Evolutionary conservation across 1,139 yeast genomes (phyloP).

Genomic region (Trichomonascaceae sp.): DNA sequence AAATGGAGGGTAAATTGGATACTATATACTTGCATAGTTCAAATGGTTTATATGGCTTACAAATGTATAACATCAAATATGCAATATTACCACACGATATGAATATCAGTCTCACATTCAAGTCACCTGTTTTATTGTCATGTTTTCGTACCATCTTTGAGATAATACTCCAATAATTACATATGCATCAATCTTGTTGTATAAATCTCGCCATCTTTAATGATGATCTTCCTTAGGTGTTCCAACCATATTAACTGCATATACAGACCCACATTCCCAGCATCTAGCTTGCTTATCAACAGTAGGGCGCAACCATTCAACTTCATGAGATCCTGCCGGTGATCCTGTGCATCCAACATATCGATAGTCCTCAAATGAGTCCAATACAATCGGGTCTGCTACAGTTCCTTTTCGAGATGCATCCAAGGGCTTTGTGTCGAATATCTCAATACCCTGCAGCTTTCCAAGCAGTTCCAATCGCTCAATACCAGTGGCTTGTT

Average conservation of each 20-base stretch:
- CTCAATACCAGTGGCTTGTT: conserved; percentile 97
- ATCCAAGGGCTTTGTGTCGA: conserved; percentile 86
- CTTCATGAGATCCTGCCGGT: conserved; percentile 85
- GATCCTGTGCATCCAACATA: conserved; percentile 97
- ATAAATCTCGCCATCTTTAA: too few relatives aligned
- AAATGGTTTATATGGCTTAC: too few relatives aligned
- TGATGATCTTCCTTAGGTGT: conserved; percentile 49
- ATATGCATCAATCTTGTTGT: background rate
- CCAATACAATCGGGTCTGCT: conserved; percentile 79
- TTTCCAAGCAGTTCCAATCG: conserved; percentile 94
- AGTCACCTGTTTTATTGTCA: too few relatives aligned
- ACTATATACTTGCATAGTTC: too few relatives aligned
- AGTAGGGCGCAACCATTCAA: conserved; percentile 92
- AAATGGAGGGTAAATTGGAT: too few relatives aligned
- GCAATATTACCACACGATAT: too few relatives aligned
- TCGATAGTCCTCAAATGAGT: conserved; percentile 88
- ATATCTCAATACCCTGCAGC: conserved; percentile 91
- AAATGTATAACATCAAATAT: too few relatives aligned
- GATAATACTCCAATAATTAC: background rate
- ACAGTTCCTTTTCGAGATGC: conserved; percentile 86
- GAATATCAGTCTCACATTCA: too few relatives aligned
- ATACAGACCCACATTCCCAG: conserved; percentile 98
- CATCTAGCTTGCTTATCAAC: conserved; percentile 84
- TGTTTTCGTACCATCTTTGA: background rate
- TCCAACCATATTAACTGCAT: conserved; percentile 84